A percentile compares a stretch with the other conserved stretches of the same genome.
Evolutionary conservation across 2,329 filamentous ascomycete genomes (phyloP).

Genomic region (Lomentospora prolificans): DNA sequence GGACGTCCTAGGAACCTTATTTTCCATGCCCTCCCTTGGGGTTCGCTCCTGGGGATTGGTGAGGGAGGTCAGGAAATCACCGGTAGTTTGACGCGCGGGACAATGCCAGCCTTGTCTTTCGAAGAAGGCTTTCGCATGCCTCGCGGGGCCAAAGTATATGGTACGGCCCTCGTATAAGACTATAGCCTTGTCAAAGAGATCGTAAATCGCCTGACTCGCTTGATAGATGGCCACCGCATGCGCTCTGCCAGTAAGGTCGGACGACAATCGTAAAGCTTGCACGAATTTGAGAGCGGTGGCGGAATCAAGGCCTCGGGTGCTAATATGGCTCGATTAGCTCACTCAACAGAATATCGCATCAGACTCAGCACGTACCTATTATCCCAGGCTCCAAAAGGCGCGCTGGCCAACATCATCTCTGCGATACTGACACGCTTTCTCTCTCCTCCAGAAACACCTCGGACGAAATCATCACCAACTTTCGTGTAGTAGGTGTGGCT

Average conservation of each 20-base stretch:
- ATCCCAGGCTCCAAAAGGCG: slow-evolving; percentile 54
- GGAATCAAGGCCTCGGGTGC: slow-evolving; percentile 62
- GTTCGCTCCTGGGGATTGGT: slow-evolving; percentile 54
- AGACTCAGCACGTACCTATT: slow-evolving; percentile 48
- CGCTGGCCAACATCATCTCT: slow-evolving; percentile 60
- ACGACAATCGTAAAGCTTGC: slow-evolving; percentile 52
- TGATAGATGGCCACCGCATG: slow-evolving; percentile 64
- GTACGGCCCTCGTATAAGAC: slow-evolving; percentile 69
- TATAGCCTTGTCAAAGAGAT: slow-evolving; percentile 64
- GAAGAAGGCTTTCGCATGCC: slow-evolving; percentile 54
- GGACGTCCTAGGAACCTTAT: slow-evolving; percentile 53
- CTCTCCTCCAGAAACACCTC: slow-evolving; percentile 62
- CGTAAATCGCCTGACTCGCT: slow-evolving; percentile 59
- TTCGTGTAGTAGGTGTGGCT: slow-evolving; percentile 63
- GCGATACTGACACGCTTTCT: slow-evolving; percentile 75
- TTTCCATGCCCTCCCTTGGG: slow-evolving; percentile 47
- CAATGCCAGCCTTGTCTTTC: slow-evolving; percentile 59
- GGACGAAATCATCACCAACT: slow-evolving; percentile 64
- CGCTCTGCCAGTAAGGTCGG: slow-evolving; percentile 52
- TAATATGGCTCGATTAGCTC: no score
- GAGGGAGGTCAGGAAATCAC: slow-evolving; percentile 60
- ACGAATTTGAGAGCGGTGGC: slow-evolving; percentile 67
- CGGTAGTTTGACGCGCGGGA: slow-evolving; percentile 55
- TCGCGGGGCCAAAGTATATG: slow-evolving; percentile 63
- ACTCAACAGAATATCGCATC: no score